Conservation (phyloP, 768 basidiomycete genomes). For the Mycena vitilis region DNA sequence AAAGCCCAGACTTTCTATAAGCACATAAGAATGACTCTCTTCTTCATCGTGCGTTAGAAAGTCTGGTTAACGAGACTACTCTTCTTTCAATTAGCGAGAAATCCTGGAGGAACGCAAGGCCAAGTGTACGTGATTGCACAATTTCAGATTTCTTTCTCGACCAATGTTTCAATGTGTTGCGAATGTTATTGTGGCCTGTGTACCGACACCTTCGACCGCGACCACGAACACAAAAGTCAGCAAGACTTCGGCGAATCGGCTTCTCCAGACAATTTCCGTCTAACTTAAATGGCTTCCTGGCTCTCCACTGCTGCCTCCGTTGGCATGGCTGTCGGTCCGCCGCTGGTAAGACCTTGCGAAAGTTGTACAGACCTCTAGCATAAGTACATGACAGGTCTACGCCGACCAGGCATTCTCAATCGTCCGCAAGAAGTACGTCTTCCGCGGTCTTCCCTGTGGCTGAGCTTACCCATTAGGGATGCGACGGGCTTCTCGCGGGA, state of each 20-base stretch:
- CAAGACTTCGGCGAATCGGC: not conserved
- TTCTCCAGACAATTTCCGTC: not conserved
- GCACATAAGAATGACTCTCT: too few species aligned
- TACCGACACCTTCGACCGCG: not conserved
- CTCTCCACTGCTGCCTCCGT: constrained; percentile 74
- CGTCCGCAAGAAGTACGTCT: constrained; percentile 72
- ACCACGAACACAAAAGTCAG: not conserved
- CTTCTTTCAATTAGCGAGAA: too few species aligned
- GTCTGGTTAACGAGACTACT: too few species aligned
- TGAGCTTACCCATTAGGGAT: constrained; percentile 60
- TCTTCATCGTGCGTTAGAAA: too few species aligned
- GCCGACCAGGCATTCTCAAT: constrained; percentile 88
- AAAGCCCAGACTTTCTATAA: too few species aligned
- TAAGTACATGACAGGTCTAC: constrained; percentile 64
- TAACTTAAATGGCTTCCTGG: constrained; percentile 60
- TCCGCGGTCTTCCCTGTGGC: constrained; percentile 14
- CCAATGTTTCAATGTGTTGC: too few species aligned
- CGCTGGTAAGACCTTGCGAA: constrained; percentile 56
- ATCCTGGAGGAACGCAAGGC: too few species aligned
- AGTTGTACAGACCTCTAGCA: not conserved
- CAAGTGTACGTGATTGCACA: too few species aligned
- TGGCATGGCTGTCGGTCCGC: constrained; percentile 88
- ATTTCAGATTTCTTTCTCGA: too few species aligned
- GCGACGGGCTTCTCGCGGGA: constrained; percentile 89
- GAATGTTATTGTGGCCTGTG: constrained; percentile 5